Base-by-base conservation (phyloP, 2,329 filamentous ascomycete genomes). In the Tympanopsis confertula region DNA sequence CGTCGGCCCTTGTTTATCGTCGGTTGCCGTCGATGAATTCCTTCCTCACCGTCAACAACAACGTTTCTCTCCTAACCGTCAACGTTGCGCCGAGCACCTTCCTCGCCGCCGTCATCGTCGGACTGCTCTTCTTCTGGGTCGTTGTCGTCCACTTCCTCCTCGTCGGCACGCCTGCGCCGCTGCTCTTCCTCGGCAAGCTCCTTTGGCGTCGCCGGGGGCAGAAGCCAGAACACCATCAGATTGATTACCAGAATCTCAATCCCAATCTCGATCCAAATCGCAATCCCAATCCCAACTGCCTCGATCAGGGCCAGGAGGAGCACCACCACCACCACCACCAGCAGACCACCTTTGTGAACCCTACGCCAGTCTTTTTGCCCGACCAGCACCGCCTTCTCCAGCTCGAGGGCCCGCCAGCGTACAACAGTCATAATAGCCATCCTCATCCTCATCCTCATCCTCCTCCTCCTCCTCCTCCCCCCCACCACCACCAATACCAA, bases 41-140 rank as follows among this genome's bases (percentile, higher is more conserved):
- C 41, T 61, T 77, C 54, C 58, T 78, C 47, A 71, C 70, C 38
- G 66, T 77, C 46, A 71, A 75, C 58, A 77, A 71, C 56, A 69
- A 74, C 65, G 64, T 77, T 52, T 71, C 71, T 41, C 64, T 78
- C 47, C 52, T 78, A 52, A 76, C 66, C 56, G 62, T 78, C 50
- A 68, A 61, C 48, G 67, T 77, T 53, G 69, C 71, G 29, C 71
- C 73, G 18, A 69, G 68, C 53, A 71, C 70, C 40, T 76, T 69
- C 51, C 58, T 77, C 47, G 68, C 68, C 42, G 62, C 65, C 19
- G 50, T 74, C 42, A 56, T 62, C 36, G 58, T 75, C 46, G 58
- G 67, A 51, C 71, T 75, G 47, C 45, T 70, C 43, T 64, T 63
- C 40, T 49, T 71, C 37, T 74, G 70, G 48, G 45, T 69, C 30